Base-by-base conservation (phyloP, 2,329 filamentous ascomycete genomes). In the Periconia sp. region DNA sequence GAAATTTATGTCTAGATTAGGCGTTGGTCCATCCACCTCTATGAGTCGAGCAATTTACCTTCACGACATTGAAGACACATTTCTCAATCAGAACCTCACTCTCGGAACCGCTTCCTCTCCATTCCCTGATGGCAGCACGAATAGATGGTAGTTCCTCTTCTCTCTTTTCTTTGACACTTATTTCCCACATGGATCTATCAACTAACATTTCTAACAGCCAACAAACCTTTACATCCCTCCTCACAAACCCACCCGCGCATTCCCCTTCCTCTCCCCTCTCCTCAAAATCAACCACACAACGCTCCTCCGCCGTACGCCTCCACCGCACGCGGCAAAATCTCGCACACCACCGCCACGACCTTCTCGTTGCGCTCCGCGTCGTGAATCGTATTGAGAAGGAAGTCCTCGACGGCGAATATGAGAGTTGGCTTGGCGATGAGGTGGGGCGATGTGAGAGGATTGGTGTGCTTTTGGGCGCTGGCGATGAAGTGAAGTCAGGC, bases 11-110 rank as follows among this genome's bases (percentile, higher is more conserved):
- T 79, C 80, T 33, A 82, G 87, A 13, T 77, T 97, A 14, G 93
- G 93, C 10, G 86, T 97, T 8, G 82, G 84, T 2, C 91, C 92
- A 8, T 89, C 95, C 61, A 74, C 82, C 18, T 83, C 88, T 57
- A 93, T 97, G 90, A 90, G 88, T 74, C 91, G 88, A 72, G 86
- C 90, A 9, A 85, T 99, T 23, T 96, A 94, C 69, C 76, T 97
- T 52, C 81, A 81, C 48, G 93, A 97, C 71, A 79, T 97, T 47
- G 87, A 92, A 54, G 84, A 89, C 57, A 85, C 83, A 15, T 76
- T 84, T 48, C 50, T 67, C 20, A 57, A 61, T 19, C 67, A 76
- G 13, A 72, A 74, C 23, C 62, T 70, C n/a, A 71, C 73, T 2
- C 53, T 52, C 19, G 23, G 8, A 27, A 60, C 65, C 19, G 55